These are phyloP conservation scores for Anastatica hierochuntica DNA, from an alignment of 345 rosid genomes.

Conservation along the genomic window DNA sequence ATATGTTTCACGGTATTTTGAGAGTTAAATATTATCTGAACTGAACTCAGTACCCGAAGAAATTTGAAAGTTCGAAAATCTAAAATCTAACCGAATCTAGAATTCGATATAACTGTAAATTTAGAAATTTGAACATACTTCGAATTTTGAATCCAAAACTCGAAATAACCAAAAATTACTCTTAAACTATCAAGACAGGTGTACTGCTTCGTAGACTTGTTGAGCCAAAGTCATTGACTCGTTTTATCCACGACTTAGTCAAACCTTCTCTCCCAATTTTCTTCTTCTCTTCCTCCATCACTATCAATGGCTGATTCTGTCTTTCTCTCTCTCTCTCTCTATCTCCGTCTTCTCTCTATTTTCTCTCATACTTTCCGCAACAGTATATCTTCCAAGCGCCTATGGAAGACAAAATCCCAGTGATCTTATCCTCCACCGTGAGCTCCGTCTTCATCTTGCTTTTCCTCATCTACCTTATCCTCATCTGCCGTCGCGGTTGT, in stretches of 20 bases:
- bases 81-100: too few species aligned
- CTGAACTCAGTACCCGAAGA: too few species aligned
- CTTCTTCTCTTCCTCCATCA: not conserved
- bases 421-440: constrained; percentile 19
- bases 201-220: too few species aligned
- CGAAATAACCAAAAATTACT: too few species aligned
- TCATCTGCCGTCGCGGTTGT: constrained; percentile 23
- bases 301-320: constrained; percentile 24
- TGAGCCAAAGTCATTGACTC: too few species aligned
- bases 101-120: too few species aligned
- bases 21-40: too few species aligned
- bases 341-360: not conserved
- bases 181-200: too few species aligned
- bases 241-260: constrained; percentile 15
- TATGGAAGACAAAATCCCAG: constrained; percentile 6
- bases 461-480: constrained; percentile 12
- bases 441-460: constrained; percentile 25
- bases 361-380: not conserved
- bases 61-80: too few species aligned
- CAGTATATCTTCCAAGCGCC: not conserved
- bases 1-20: too few species aligned
- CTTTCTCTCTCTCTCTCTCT: not conserved
- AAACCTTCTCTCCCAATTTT: constrained; percentile 1
- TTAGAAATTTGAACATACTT: too few species aligned
- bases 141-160: too few species aligned